Conservation (phyloP, 352 stramenopile species). For the Lagenidium sp. region DNA sequence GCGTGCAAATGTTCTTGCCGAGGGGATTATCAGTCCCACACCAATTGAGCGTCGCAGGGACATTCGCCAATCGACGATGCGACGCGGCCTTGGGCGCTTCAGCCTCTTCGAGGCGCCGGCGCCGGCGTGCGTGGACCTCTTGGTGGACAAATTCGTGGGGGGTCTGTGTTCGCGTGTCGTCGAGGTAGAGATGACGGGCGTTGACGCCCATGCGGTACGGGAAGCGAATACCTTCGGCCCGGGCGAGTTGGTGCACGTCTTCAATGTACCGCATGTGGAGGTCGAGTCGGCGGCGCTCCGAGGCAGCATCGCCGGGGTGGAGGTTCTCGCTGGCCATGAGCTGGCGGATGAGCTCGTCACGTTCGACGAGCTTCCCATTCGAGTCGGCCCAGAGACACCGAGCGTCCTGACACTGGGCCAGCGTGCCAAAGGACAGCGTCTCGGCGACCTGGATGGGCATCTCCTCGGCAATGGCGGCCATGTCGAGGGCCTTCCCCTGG, state of each 20-base stretch:
- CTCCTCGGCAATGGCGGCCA: no score
- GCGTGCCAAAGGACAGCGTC: slow-evolving; percentile 38
- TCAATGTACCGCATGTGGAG: slow-evolving; percentile 58
- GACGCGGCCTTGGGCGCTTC: slow-evolving; percentile 2
- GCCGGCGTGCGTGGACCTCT: slow-evolving; percentile 31
- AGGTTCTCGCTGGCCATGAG: slow-evolving; percentile 39
- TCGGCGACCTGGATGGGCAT: no score
- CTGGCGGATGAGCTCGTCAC: slow-evolving; percentile 45
- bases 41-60: slow-evolving; percentile 51
- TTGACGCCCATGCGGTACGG: slow-evolving; percentile 63
- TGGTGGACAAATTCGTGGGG: slow-evolving; percentile 49
- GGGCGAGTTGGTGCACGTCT: slow-evolving; percentile 44
- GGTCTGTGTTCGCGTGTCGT: slow-evolving; percentile 23
- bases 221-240: slow-evolving; percentile 27
- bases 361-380: slow-evolving; percentile 19
- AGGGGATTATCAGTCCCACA: slow-evolving; percentile 60
- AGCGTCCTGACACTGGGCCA: slow-evolving; percentile 28
- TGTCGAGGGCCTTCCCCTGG: no score
- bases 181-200: slow-evolving; percentile 48
- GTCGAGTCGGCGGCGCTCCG: slow-evolving; percentile 41
- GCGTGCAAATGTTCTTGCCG: slow-evolving; percentile 55
- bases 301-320: slow-evolving; percentile 12
- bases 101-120: slow-evolving; percentile 19
- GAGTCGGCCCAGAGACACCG: slow-evolving; percentile 51
- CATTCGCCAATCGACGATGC: slow-evolving; percentile 7